Percentiles rank a stretch among this genome's conserved stretches.
Evolutionary conservation across 495 filamentous ascomycete genomes (phyloP).

Genomic region (Chaetomium fimeti): DNA sequence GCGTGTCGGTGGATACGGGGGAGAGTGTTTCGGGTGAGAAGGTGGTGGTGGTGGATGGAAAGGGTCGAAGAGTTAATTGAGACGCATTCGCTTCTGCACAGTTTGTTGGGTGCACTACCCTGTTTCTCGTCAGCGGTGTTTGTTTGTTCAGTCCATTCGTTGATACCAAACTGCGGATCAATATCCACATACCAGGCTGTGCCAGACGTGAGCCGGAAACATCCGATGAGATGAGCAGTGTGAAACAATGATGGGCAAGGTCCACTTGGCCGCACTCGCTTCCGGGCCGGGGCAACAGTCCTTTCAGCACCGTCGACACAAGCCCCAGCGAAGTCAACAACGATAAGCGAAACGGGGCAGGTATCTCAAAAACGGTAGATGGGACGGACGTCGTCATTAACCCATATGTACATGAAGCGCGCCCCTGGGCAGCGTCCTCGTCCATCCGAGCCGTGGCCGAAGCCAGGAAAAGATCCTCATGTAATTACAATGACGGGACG

Average conservation of each 20-base stretch:
- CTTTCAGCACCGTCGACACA: too few species aligned
- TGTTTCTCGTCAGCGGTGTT: too few species aligned
- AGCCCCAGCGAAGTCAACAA: too few species aligned
- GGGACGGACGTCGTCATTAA: constrained; percentile 12
- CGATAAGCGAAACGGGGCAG: too few species aligned
- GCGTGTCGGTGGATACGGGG: background rate
- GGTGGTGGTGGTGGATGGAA: too few species aligned
- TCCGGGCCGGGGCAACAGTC: too few species aligned
- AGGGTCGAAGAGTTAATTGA: background rate
- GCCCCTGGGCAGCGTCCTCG: background rate
- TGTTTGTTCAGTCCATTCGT: background rate
- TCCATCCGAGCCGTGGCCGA: background rate
- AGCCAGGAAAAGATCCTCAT: background rate
- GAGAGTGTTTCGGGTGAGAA: background rate
- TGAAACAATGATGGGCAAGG: background rate
- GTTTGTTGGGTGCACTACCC: background rate
- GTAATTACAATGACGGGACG: constrained; percentile 11
- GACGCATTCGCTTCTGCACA: background rate
- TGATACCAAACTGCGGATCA: background rate
- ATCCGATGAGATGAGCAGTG: background rate
- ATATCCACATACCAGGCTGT: background rate
- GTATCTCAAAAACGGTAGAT: background rate
- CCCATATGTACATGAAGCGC: constrained; percentile 16
- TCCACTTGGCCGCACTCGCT: too few species aligned
- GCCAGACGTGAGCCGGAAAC: background rate